These are phyloP conservation scores for Linum lewisii DNA, from an alignment of 345 rosid species.

Conservation along the genomic window DNA sequence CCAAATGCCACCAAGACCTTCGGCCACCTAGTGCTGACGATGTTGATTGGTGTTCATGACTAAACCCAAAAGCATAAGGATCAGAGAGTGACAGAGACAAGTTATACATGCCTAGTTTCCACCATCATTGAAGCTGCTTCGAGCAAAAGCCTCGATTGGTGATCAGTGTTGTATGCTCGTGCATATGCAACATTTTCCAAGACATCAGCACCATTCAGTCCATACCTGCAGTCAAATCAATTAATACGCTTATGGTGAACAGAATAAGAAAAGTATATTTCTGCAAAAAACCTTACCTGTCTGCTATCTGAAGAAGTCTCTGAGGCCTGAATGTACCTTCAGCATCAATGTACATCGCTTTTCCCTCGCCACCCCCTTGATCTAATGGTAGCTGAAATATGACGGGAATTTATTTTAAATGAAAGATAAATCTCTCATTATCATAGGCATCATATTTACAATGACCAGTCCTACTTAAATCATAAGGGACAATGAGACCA, in stretches of 20 bases:
- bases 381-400: conserved; percentile 80
- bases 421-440: not conserved
- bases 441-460: not conserved
- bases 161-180: conserved; percentile 97
- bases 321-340: conserved; percentile 98
- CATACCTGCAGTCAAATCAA: conserved; percentile 46
- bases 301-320: conserved; percentile 88
- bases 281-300: conserved; percentile 32
- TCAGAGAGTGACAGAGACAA: not conserved
- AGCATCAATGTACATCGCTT: conserved; percentile 97
- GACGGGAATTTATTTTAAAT: conserved; percentile 2
- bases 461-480: not conserved
- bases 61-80: not conserved
- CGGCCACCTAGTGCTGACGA: too few species aligned
- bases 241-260: too few species aligned
- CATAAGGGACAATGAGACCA: not conserved
- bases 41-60: not conserved
- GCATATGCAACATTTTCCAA: conserved; percentile 97
- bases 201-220: conserved; percentile 89
- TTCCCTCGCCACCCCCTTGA: conserved; percentile 99
- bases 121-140: conserved; percentile 99
- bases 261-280: not conserved
- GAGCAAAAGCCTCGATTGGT: conserved; percentile 90
- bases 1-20: too few species aligned
- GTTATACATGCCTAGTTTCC: conserved; percentile 56